A percentile compares a stretch with the other conserved stretches of the same genome.
These are phyloP conservation scores for Herpetomonas samuelpessoai DNA, from an alignment of 208 protist genomes.

Conservation along the genomic window DNA sequence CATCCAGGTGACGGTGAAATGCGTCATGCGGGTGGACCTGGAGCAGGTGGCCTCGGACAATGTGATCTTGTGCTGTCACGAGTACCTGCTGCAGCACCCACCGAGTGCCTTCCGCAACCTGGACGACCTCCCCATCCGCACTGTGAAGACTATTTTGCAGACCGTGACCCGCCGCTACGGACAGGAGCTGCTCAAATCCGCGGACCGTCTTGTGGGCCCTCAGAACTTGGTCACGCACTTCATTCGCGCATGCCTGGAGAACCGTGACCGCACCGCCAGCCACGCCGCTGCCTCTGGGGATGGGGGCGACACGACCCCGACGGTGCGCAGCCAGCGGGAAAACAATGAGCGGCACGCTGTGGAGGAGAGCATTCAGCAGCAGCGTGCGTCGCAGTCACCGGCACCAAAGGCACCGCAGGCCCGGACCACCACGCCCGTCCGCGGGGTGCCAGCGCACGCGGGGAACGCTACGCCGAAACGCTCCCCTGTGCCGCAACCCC, in stretches of 20 bases:
- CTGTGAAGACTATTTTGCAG: constrained; percentile 88
- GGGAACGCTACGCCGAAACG: constrained; percentile 8
- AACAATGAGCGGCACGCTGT: constrained; percentile 41
- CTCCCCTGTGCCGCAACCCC: too few relatives aligned
- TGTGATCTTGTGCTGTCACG: constrained; percentile 79
- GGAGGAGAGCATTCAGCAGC: constrained; percentile 45
- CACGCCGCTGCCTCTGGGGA: too few relatives aligned
- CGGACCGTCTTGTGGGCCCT: constrained; percentile 58
- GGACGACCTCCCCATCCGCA: constrained; percentile 85
- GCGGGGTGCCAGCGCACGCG: background rate
- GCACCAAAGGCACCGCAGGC: constrained; percentile 5
- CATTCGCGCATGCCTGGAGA: constrained; percentile 80
- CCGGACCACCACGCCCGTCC: background rate
- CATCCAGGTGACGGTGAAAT: constrained; percentile 89
- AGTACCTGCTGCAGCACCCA: constrained; percentile 87
- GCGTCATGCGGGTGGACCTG: constrained; percentile 71
- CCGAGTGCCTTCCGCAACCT: constrained; percentile 82
- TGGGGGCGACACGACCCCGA: background rate
- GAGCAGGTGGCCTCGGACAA: constrained; percentile 64
- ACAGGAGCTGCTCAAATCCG: constrained; percentile 35
- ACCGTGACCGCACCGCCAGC: constrained; percentile 19
- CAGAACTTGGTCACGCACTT: constrained; percentile 86
- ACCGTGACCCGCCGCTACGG: constrained; percentile 52
- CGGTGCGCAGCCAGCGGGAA: constrained; percentile 24
- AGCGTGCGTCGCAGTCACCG: constrained; percentile 54